Conservation (phyloP, 2,329 filamentous ascomycete genomes). For the Amesomyces nigricolor region DNA sequence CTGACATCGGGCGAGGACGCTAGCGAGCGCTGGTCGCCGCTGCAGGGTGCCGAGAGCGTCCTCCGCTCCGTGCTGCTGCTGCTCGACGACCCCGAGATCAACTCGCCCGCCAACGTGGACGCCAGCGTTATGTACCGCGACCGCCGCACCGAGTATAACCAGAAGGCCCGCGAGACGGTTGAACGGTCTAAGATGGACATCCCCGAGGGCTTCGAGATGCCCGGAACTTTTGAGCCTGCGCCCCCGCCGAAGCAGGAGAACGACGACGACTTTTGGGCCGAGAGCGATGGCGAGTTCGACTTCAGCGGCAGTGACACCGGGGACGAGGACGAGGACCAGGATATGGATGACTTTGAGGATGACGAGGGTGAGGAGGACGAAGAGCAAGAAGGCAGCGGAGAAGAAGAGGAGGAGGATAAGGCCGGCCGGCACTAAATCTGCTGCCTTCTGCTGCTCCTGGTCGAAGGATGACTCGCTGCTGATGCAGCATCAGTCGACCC, state of each 20-base stretch:
- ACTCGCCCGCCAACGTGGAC: constrained; percentile 90
- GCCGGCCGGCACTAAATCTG: constrained; percentile 1
- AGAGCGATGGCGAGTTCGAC: constrained; percentile 69
- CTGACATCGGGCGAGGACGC: constrained; percentile 86
- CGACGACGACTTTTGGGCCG: constrained; percentile 78
- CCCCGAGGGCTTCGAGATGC: constrained; percentile 74
- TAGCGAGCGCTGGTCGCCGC: constrained; percentile 87
- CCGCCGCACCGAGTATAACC: constrained; percentile 62
- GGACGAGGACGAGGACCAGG: constrained; percentile 54
- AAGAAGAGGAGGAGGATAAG: constrained; percentile 37
- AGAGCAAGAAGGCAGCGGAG: constrained; percentile 34
- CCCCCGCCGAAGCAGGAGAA: constrained; percentile 58
- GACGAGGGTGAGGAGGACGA: constrained; percentile 56
- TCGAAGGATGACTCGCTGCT: not conserved
- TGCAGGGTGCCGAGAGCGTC: constrained; percentile 91
- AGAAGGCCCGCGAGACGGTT: constrained; percentile 62
- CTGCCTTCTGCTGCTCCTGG: not conserved
- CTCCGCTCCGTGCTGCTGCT: constrained; percentile 87
- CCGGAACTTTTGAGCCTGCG: constrained; percentile 60
- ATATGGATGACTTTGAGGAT: constrained; percentile 54
- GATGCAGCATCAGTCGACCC: not conserved
- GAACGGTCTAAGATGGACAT: constrained; percentile 72
- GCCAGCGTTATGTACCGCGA: constrained; percentile 82
- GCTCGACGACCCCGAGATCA: constrained; percentile 89
- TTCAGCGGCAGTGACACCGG: constrained; percentile 68